Evolutionary conservation across 1,284 basidiomycete genomes (phyloP).

Genomic region (Cutaneotrichosporon spelunceum): DNA sequence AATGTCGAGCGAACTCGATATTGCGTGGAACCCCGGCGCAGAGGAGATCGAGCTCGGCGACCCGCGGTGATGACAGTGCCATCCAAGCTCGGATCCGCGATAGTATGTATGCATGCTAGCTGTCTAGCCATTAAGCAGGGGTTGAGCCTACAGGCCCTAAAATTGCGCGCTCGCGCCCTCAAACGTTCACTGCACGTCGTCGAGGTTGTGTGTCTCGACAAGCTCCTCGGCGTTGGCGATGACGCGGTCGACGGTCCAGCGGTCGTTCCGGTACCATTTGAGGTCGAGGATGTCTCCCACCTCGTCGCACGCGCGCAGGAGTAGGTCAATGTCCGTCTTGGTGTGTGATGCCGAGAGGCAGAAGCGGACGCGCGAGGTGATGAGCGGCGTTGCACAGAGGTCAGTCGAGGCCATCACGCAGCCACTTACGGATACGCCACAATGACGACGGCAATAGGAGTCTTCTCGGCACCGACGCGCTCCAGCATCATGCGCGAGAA

Average conservation of each 20-base stretch:
- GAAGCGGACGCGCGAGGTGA: slow-evolving; percentile 86
- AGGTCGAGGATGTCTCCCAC: slow-evolving; percentile 82
- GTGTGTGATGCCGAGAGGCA: slow-evolving; percentile 94
- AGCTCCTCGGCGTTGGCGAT: slow-evolving; percentile 72
- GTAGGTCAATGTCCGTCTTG: slow-evolving; percentile 88
- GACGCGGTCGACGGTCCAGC: slow-evolving; percentile 80
- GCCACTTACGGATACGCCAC: slow-evolving; percentile 66
- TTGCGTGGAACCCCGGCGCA: slow-evolving; percentile 32
- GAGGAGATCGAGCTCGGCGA: slow-evolving; percentile 38
- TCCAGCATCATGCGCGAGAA: slow-evolving; percentile 87
- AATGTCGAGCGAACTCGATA: slow-evolving; percentile 77
- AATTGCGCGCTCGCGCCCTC: not conserved
- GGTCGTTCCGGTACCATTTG: slow-evolving; percentile 68
- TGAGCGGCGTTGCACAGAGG: slow-evolving; percentile 80
- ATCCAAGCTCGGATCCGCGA: too few relatives aligned
- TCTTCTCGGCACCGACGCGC: slow-evolving; percentile 59
- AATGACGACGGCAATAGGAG: slow-evolving; percentile 76
- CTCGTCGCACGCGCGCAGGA: slow-evolving; percentile 87
- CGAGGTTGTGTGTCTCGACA: slow-evolving; percentile 54
- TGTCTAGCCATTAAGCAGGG: not conserved
- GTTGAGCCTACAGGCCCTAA: too few relatives aligned
- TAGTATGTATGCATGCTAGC: not conserved
- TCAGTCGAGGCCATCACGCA: slow-evolving; percentile 21
- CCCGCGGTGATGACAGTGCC: slow-evolving; percentile 14
- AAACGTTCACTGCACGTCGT: slow-evolving; percentile 13